Base-by-base conservation (phyloP, 768 basidiomycete species). In the Xerocomellus intermedius region DNA sequence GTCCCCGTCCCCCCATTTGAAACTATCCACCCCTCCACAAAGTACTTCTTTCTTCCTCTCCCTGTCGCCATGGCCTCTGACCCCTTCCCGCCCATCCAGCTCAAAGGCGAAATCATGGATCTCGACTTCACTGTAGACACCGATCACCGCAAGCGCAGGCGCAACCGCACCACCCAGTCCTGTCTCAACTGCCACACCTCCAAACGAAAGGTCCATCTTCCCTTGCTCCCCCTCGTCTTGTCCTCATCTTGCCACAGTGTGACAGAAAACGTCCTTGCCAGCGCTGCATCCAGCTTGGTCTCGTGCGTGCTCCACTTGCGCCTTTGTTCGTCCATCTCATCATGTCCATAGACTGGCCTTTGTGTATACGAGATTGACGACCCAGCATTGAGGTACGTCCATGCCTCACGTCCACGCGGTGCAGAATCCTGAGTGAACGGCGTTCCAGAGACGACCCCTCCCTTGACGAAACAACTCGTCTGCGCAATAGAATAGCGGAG, bases 281-380 rank as follows among this genome's bases (percentile, higher is more conserved):
- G 64, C 79, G 92, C 47, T 95, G 92, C 72, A 94, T 94, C 54
- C 89, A 94, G 59, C 82, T 94, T 21, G 91, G 92, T 52, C 73
- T 95, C 71, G 92, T 92, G 74, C 56, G 70, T 60, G 19, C n/a
- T 51, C 52, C 30, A 28, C 52, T 38, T 26, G 17, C 32, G 46
- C 42, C 22, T 2, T 48, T 35, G 39, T 52, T 36, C 38, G 8
- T 50, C 56, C 44, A 1, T 46, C 57, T 60, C 42, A 44, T 49
- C 54, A 3, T 47, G 21, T 16, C 62, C 47, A 3, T 7, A 93
- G 90, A 95, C 94, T 21, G 94, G 94, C 48, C 87, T 95, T 17
- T 96, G 94, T 69, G 92, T 96, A 1, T 96, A 96, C 62, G 94
- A 96, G 67, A 89, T 95, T 59, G 94, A 95, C 68, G 93, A 93